Conservation (phyloP, 2,329 filamentous ascomycete species). For the Fusarium humuli region DNA sequence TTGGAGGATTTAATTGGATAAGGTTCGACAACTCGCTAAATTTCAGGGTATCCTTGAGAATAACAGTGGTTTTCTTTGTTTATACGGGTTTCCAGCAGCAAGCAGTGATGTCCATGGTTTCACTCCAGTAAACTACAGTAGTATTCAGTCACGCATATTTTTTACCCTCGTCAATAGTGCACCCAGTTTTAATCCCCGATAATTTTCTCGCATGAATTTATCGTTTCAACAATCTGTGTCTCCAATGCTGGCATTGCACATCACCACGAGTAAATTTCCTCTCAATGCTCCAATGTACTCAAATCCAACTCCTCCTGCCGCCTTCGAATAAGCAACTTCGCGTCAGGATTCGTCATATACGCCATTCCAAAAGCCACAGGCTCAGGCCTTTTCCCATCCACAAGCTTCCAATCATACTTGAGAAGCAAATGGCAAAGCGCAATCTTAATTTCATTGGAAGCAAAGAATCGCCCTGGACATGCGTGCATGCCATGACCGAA, state of each 20-base stretch:
- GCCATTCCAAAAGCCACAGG: not conserved
- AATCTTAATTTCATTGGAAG: conserved; percentile 64
- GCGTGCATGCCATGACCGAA: conserved; percentile 68
- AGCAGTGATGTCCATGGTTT: no score
- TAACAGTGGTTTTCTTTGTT: not conserved
- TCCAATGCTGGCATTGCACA: rapidly evolving
- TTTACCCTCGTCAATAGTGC: no score
- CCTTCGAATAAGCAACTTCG: not conserved
- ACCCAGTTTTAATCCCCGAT: no score
- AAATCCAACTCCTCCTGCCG: not conserved
- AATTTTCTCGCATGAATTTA: no score
- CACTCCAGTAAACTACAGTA: no score
- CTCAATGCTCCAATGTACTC: not conserved
- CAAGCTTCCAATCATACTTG: conserved; percentile 58
- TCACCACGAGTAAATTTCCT: not conserved
- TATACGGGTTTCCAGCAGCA: no score
- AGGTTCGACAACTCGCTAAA: not conserved
- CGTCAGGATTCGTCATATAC: not conserved
- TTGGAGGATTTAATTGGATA: not conserved
- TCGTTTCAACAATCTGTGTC: no score
- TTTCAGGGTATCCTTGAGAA: not conserved
- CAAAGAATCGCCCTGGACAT: conserved; percentile 66
- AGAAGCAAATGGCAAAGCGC: conserved; percentile 60
- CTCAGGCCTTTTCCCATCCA: not conserved
- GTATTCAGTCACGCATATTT: no score